phyloP scores from a whole-genome alignment of 768 basidiomycete species.

The Melanogaster broomeanus region DNA sequence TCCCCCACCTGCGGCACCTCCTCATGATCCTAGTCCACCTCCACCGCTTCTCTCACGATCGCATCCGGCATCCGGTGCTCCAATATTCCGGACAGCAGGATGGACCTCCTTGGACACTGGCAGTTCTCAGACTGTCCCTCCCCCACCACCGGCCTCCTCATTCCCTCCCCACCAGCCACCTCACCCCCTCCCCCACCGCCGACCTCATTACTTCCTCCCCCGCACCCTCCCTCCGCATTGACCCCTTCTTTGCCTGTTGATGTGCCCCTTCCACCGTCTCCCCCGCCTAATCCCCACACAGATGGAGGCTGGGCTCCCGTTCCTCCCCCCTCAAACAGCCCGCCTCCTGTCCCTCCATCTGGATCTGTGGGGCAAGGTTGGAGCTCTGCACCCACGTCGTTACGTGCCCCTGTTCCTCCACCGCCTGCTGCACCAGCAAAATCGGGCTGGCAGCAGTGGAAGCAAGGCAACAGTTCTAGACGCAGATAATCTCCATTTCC shows the following conservation, averaged over 20 bases:
- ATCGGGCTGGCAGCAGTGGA: constrained; percentile 61
- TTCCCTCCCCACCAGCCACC: neutral
- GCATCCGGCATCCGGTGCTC: constrained; percentile 29
- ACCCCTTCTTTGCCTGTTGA: constrained; percentile 15
- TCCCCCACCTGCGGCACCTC: constrained; percentile 14
- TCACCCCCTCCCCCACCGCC: constrained; percentile 22
- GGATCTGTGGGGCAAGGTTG: constrained; percentile 2
- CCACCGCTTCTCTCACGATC: constrained; percentile 19
- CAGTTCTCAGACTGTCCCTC: constrained; percentile 31
- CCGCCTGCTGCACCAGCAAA: constrained; percentile 23
- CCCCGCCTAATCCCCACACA: constrained; percentile 7
- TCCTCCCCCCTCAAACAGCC: constrained; percentile 3
- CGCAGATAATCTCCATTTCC: constrained; percentile 18
- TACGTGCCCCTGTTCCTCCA: constrained; percentile 17
- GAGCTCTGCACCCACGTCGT: constrained; percentile 4
- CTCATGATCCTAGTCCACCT: constrained; percentile 6
- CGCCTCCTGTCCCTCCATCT: constrained; percentile 6
- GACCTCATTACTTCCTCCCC: constrained; percentile 7
- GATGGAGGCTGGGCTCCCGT: constrained; percentile 14
- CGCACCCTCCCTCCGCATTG: constrained; percentile 4
- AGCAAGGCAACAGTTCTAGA: constrained; percentile 19
- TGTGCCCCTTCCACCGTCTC: neutral
- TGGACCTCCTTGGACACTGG: constrained; percentile 67
- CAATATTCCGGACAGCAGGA: constrained; percentile 60
- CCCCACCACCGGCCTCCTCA: constrained; percentile 11